Conservation (phyloP, 805 yeast genomes). For the Tetrapisispora taiwanensis region DNA sequence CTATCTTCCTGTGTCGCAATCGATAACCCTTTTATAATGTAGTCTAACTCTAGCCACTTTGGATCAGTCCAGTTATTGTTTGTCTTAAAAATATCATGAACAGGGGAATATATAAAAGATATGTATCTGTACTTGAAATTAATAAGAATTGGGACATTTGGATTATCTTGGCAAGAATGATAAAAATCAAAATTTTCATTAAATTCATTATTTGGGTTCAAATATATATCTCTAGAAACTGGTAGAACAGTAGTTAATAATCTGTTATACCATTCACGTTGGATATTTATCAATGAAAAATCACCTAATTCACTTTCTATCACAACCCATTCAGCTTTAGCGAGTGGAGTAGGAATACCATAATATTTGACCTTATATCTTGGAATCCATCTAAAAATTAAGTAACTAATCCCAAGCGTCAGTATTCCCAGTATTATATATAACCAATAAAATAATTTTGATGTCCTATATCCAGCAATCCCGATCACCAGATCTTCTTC, state of each 20-base stretch:
- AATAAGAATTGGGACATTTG: slow-evolving; percentile 53
- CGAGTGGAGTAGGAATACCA: slow-evolving; percentile 62
- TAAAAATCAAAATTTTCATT: slow-evolving; percentile 13
- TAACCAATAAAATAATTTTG: slow-evolving; percentile 34
- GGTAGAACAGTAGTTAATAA: slow-evolving; percentile 58
- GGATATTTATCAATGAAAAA: slow-evolving; percentile 48
- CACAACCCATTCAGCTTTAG: slow-evolving; percentile 83
- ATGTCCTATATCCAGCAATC: slow-evolving; percentile 76
- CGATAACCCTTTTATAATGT: slow-evolving; percentile 55
- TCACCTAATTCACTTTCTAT: slow-evolving; percentile 92
- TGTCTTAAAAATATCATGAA: slow-evolving; percentile 75
- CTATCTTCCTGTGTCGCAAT: slow-evolving; percentile 63
- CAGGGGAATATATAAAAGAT: slow-evolving; percentile 72
- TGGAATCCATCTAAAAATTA: slow-evolving; percentile 81
- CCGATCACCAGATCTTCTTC: slow-evolving; percentile 94
- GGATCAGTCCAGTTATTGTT: slow-evolving; percentile 81
- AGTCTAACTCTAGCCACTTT: slow-evolving; percentile 55
- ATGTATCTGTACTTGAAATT: slow-evolving; percentile 76
- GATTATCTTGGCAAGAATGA: slow-evolving; percentile 25
- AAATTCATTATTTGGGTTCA: slow-evolving; percentile 10
- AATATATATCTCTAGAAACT: slow-evolving; percentile 14
- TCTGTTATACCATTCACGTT: slow-evolving; percentile 55
- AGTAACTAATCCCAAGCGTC: slow-evolving; percentile 64
- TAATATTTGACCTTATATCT: slow-evolving; percentile 53
- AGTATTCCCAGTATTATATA: slow-evolving; percentile 46